Conservation (phyloP, 179 eudicot genomes). For the Camellia oleifera region DNA sequence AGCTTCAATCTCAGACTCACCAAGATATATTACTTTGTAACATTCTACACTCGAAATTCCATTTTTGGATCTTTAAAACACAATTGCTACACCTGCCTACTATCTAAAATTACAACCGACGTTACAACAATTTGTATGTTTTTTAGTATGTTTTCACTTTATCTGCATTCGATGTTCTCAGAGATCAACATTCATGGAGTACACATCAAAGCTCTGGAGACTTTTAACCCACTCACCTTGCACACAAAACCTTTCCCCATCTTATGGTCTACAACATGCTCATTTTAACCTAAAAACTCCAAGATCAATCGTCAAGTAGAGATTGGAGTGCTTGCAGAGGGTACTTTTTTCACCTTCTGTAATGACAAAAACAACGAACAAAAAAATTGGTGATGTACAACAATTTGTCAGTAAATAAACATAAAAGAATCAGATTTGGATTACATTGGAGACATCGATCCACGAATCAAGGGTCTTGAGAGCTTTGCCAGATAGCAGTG, state of each 20-base stretch:
- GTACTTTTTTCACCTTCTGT: conserved; percentile 9
- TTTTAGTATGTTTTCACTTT: no score
- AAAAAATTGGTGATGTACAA: neutral
- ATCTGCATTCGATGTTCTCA: no score
- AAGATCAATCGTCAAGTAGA: neutral
- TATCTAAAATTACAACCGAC: no score
- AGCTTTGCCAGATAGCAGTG: conserved; percentile 74
- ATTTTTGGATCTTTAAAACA: no score
- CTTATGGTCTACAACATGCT: neutral
- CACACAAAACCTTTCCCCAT: no score
- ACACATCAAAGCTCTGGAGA: neutral
- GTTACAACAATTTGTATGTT: no score
- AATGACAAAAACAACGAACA: neutral
- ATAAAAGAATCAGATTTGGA: neutral
- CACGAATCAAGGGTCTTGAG: conserved; percentile 70
- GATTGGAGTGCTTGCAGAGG: neutral
- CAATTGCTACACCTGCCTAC: no score
- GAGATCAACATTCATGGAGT: neutral
- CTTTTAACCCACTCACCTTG: neutral
- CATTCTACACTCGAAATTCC: no score
- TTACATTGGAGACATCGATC: conserved; percentile 69
- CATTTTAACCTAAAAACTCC: neutral
- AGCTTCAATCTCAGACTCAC: no score
- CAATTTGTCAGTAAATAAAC: neutral
- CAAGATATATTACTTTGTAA: no score